phyloP scores from a whole-genome alignment of 2,329 filamentous ascomycete species.

The Rhexocercosporidium sp. region DNA sequence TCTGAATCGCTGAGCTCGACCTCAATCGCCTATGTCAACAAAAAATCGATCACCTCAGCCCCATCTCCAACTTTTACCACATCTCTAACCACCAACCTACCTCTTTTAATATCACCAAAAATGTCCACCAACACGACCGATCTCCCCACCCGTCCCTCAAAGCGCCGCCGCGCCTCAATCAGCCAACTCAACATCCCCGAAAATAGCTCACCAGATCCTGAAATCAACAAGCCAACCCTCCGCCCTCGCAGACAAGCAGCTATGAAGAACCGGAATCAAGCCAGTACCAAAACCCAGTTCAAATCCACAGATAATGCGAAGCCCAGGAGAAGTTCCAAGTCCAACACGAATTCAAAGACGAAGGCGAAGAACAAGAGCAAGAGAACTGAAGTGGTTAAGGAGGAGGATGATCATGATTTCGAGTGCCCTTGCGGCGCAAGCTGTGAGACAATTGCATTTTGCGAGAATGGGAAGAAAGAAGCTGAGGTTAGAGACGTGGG shows the following conservation, averaged over 20 bases:
- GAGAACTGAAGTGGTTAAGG: not conserved
- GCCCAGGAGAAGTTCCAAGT: not conserved
- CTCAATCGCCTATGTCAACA: no score
- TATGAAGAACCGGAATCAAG: not conserved
- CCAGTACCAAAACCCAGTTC: not conserved
- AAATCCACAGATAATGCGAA: not conserved
- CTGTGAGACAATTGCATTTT: not conserved
- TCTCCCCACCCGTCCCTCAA: not conserved
- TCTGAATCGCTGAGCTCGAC: no score
- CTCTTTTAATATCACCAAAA: not conserved
- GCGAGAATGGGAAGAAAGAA: constrained; percentile 2
- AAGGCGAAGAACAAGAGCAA: not conserved
- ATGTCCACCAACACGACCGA: not conserved
- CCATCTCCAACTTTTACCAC: not conserved
- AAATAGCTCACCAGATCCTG: not conserved
- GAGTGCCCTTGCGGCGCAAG: not conserved
- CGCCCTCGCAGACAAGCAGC: not conserved
- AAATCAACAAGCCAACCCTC: not conserved
- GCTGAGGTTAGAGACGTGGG: not conserved
- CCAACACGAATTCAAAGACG: not conserved
- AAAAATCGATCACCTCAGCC: no score
- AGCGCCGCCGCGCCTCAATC: not conserved
- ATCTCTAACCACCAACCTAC: not conserved
- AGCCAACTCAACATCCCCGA: not conserved
- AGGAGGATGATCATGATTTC: not conserved